A percentile compares a stretch with the other conserved stretches of the same genome.
Evolutionary conservation across 2,329 filamentous ascomycete genomes (phyloP).

Genomic region (Zasmidium angulare): DNA sequence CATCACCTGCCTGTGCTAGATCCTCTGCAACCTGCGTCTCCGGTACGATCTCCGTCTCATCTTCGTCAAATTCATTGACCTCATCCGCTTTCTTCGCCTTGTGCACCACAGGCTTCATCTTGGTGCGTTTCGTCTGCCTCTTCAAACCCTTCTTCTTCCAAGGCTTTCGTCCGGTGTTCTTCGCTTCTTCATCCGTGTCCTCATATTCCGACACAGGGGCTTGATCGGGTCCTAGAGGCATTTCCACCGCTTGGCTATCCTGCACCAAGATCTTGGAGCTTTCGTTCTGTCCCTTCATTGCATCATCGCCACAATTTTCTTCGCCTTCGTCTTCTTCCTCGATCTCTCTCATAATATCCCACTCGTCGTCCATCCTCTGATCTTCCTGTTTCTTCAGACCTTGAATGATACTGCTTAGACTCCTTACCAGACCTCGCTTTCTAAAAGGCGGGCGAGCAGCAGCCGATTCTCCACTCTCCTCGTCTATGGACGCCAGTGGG

Average conservation of each 20-base stretch:
- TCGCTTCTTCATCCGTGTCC: slow-evolving; percentile 38
- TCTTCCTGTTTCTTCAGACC: slow-evolving; percentile 69
- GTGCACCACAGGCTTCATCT: slow-evolving; percentile 46
- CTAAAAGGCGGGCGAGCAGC: slow-evolving; percentile 39
- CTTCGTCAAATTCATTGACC: slow-evolving; percentile 13
- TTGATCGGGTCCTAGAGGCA: slow-evolving; percentile 48
- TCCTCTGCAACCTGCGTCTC: slow-evolving; percentile 21
- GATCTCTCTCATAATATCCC: slow-evolving; percentile 71
- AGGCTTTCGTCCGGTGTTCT: slow-evolving; percentile 51
- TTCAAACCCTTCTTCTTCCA: slow-evolving; percentile 87
- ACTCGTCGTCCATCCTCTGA: slow-evolving; percentile 68
- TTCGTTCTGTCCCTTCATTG: too few species aligned
- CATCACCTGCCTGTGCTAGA: neutral
- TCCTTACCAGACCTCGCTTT: slow-evolving; percentile 57
- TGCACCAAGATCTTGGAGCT: slow-evolving; percentile 39
- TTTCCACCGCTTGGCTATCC: slow-evolving; percentile 44
- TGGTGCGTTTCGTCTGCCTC: slow-evolving; percentile 69
- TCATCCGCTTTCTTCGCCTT: slow-evolving; percentile 31
- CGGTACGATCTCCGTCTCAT: slow-evolving; percentile 16
- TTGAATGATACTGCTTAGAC: slow-evolving; percentile 72
- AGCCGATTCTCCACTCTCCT: slow-evolving; percentile 46
- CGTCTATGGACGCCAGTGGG: slow-evolving; percentile 57
- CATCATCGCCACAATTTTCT: too few species aligned
- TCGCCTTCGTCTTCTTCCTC: slow-evolving; percentile 47
- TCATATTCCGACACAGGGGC: slow-evolving; percentile 56